Evolutionary conservation across 2,329 filamentous ascomycete species (phyloP), one percentile per base, ranked within the genome.

Genomic region (Xylariales sp.): DNA sequence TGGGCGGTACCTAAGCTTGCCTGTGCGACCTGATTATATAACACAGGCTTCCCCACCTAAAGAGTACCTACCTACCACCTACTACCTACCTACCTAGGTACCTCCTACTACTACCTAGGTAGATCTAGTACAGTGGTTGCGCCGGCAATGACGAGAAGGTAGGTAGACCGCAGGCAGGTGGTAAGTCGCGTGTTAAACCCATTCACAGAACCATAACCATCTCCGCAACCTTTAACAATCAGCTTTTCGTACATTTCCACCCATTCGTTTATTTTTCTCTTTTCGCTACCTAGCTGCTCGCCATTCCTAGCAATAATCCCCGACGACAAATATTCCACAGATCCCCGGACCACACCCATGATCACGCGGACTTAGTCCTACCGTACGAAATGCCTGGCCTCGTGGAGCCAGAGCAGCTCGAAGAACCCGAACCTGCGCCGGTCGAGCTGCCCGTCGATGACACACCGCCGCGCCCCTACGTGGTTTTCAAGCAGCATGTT

Each of bases 401-500:
- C 66, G 69, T 75, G 49, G 77, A 78, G 70, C 70, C 71, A 68
- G 76, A 77, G 61, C 67, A 67, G 39, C 69, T 71, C 50, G 70
- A 73, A 64, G 68, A 71, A 39, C 69, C 65, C 66, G 73, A 76
- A 43, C 67, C 72, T 68, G 71, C 73, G 65, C 65, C 75, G 5
- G 58, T 74, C 46, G 76, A 80, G 59, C 75, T 73, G 67, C 77
- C 79, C 58, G 41, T 76, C 71, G 74, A 79, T 63, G 70, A 76
- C 53, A 75, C 78, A 14, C 75, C 76, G 34, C 74, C 75, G 45
- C 80, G 80, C 46, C 76, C 77, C 52, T 86, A 83, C 69, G 77
- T 86, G 48, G 82, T 98, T 65, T 86, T 93, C 62, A 91, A 94
- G 81, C 95, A 98, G 81, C 92, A 93, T 78, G 90, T 99, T 57